Percentiles rank a stretch among this genome's conserved stretches.
phyloP scores from a whole-genome alignment of 441 rosid genomes.

The Brassica balearica region DNA sequence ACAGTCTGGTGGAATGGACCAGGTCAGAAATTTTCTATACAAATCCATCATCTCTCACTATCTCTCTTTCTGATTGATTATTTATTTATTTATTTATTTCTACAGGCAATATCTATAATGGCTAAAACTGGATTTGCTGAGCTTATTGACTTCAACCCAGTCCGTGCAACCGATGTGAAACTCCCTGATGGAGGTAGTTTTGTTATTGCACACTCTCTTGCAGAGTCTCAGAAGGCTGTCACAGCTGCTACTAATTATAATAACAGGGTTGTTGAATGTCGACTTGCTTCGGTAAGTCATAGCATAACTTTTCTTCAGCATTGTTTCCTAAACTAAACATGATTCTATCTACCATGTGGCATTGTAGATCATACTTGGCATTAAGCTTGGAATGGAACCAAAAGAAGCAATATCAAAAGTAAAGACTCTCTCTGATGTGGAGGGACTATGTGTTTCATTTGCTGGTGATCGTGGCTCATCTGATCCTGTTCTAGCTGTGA shows the following conservation, averaged over 20 bases:
- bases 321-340: neutral
- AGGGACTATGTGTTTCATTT: slow-evolving; percentile 78
- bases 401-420: slow-evolving; percentile 73
- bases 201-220: slow-evolving; percentile 91
- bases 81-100: neutral
- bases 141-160: slow-evolving; percentile 98
- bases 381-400: slow-evolving; percentile 85
- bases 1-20: slow-evolving; percentile 99
- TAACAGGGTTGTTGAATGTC: slow-evolving; percentile 95
- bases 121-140: slow-evolving; percentile 96
- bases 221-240: slow-evolving; percentile 95
- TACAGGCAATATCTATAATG: slow-evolving; percentile 95
- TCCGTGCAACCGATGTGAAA: slow-evolving; percentile 91
- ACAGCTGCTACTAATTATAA: slow-evolving; percentile 95
- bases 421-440: slow-evolving; percentile 92
- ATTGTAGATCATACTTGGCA: slow-evolving; percentile 78
- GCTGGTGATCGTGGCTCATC: slow-evolving; percentile 61
- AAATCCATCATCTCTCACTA: neutral
- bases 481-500: slow-evolving; percentile 86
- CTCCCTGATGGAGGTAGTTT: slow-evolving; percentile 95
- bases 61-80: too few species aligned
- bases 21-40: slow-evolving; percentile 54
- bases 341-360: neutral
- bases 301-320: slow-evolving; percentile 13
- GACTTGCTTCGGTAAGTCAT: slow-evolving; percentile 80